Evolutionary conservation across 768 basidiomycete genomes (phyloP), one percentile per base, ranked within the genome.

Genomic region (Naganishia vishniacii): DNA sequence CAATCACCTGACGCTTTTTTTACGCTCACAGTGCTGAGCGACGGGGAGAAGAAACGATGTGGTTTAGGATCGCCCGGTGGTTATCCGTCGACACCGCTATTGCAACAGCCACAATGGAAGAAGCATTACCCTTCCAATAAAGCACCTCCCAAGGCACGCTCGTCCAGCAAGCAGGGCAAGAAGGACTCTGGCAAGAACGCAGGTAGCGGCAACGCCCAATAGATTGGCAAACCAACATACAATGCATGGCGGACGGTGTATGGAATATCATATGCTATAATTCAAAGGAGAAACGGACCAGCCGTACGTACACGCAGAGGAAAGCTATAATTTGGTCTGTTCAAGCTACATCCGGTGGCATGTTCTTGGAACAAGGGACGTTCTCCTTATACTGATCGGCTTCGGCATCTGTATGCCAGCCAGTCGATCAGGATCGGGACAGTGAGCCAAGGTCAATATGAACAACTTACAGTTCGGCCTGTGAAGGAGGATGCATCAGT

Each of bases 91-190:
- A 59, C 66, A 47, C 75, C 75, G 2, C 51, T 76, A 13, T 65
- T 70, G 7, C 73, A 75, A 61, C 45, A 61, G 18, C 67, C 64
- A 6, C 61, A 64, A 16, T 76, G 75, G 75, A 70, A 69, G 61
- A 75, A 75, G 62, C 67, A 68, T 61, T 76, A 76, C 59, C 44
- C 42, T 7, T 23, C 25, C 2, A 32, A 60, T 46, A 32, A 37
- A 23, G 45, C 41, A 20, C 42, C 53, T n/a, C 37, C 37, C 8
- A 37, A 25, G 23, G 20, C 53, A 1, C 34, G 37, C 18, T 25
- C 23, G 12, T n/a, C 25, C 12, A 40, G 23, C 53, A 40, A 40
- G 34, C 32, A 37, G 53, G 26, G 23, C 34, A 37, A 56, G 20
- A 56, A 40, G 26, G 34, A 20, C 16, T 3, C 37, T 12, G 20